Conservation (phyloP, 805 yeast species). For the Cyberlindnera xishuangbannaensis region DNA sequence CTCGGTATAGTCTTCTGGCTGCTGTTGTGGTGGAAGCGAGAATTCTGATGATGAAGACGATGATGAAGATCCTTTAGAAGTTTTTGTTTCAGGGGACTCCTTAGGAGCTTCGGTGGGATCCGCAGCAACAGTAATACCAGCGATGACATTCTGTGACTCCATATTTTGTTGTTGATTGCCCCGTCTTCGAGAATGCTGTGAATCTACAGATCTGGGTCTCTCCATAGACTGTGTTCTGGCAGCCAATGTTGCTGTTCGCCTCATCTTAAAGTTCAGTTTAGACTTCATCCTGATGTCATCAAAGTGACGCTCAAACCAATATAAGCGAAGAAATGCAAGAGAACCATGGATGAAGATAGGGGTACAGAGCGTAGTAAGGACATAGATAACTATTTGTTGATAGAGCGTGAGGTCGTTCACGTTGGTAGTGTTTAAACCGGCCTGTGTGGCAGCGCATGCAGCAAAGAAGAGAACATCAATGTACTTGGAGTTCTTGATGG, state of each 20-base stretch:
- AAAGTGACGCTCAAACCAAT: conserved; percentile 85
- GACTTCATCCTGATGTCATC: conserved; percentile 75
- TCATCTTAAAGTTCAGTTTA: conserved; percentile 72
- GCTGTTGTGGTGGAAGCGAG: conserved; percentile 4
- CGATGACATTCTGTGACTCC: not conserved
- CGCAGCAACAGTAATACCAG: not conserved
- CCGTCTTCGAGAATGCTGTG: conserved; percentile 4
- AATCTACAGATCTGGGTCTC: conserved; percentile 13
- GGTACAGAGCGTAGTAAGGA: conserved; percentile 62
- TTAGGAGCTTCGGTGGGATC: too few species aligned
- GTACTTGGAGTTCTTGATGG: conserved; percentile 57
- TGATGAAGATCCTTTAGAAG: conserved; percentile 6
- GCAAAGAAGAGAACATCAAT: conserved; percentile 78
- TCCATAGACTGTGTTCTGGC: conserved; percentile 37
- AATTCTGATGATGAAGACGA: conserved; percentile 14
- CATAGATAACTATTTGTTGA: conserved; percentile 74
- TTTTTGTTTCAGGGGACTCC: conserved; percentile 4
- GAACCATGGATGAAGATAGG: conserved; percentile 86
- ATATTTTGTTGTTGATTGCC: not conserved
- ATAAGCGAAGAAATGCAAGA: conserved; percentile 69
- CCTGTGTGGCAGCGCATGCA: conserved; percentile 79
- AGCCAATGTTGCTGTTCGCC: conserved; percentile 71
- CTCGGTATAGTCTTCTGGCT: conserved; percentile 6
- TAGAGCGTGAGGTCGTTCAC: conserved; percentile 57
- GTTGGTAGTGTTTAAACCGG: conserved; percentile 82